Evolutionary conservation across 169 alveolate species (phyloP).

Genomic region (Eimeria sp.): DNA sequence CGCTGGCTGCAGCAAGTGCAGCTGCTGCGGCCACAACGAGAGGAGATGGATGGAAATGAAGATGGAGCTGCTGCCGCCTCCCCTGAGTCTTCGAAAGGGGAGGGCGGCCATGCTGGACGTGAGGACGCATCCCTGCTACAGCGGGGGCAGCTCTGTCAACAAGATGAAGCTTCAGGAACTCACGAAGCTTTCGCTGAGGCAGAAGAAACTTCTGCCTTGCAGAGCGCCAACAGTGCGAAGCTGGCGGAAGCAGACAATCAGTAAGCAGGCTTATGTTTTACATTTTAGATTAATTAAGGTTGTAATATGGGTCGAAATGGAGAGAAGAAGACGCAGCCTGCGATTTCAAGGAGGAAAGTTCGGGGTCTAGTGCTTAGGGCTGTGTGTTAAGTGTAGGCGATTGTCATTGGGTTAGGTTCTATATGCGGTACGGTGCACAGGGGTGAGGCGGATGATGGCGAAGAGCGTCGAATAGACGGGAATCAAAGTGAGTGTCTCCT

Average conservation of each 20-base stretch:
- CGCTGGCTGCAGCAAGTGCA: conserved; percentile 79
- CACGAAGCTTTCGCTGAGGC: conserved; percentile 74
- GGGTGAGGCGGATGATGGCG: background rate
- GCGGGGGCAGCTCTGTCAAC: conserved; percentile 66
- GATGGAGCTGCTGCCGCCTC: background rate
- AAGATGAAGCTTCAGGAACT: conserved; percentile 8
- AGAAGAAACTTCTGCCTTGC: background rate
- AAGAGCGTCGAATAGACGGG: background rate
- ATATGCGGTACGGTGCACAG: background rate
- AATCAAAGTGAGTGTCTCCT: background rate
- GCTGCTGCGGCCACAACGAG: conserved; percentile 20
- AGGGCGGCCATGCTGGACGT: background rate
- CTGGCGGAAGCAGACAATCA: conserved; percentile 25
- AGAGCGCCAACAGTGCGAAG: background rate
- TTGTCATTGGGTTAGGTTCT: background rate
- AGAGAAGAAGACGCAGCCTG: background rate
- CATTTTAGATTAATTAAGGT: background rate
- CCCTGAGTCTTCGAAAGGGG: background rate
- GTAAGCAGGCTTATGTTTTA: conserved; percentile 2
- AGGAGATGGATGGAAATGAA: background rate
- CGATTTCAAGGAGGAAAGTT: background rate
- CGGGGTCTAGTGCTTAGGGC: background rate
- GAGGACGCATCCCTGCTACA: background rate
- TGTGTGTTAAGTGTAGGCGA: background rate
- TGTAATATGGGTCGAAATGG: background rate